Base-by-base conservation (phyloP, 1,139 yeast species). In the Arxiozyma slooffiae region DNA sequence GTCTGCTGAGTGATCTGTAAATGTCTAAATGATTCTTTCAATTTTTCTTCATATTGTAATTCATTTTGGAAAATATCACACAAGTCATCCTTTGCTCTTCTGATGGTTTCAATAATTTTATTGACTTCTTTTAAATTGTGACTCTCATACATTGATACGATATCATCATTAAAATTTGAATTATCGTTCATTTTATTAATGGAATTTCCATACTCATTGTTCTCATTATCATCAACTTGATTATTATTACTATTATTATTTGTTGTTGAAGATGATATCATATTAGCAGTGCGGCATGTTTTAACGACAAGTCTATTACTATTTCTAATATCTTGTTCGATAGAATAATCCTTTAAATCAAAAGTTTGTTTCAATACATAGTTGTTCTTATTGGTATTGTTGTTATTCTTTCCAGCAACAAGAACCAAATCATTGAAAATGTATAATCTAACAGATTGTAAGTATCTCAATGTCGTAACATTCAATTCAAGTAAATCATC, bases 401-500 rank as follows among this genome's bases (percentile, higher is more conserved):
- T 67, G 54, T 62, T 66, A 36, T 68, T 67, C 38, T 78, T 71
- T 58, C 79, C 78, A 57, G 96, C 96, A 46, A 89, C 73, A 49
- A 90, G 69, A 1, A 89, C 67, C 58, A 84, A 75, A 66, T 90
- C 97, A 63, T 85, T 89, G 55, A 90, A 72, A 11, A 90, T 68
- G 59, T 85, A 85, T 47, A 90, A 69, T 62, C 85, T 95, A 2
- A 84, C 82, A 2, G 89, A 82, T 60, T 85, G 82, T 44, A 84
- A 74, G 1, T 89, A 82, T 63, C 87, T 85, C 81, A 90, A 82
- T 20, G 96, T 89, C 0, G 95, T 92, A 1, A 85, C 80, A 61
- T 89, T 89, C 52, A 90, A 72, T 66, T 90, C 96, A 54, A 77
- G 79, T 97, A 97, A 90, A 48, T 92, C 78, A 1, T 85, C 83